Conservation (phyloP, 2,329 filamentous ascomycete genomes). For the Raffaelea deltoideospora region DNA sequence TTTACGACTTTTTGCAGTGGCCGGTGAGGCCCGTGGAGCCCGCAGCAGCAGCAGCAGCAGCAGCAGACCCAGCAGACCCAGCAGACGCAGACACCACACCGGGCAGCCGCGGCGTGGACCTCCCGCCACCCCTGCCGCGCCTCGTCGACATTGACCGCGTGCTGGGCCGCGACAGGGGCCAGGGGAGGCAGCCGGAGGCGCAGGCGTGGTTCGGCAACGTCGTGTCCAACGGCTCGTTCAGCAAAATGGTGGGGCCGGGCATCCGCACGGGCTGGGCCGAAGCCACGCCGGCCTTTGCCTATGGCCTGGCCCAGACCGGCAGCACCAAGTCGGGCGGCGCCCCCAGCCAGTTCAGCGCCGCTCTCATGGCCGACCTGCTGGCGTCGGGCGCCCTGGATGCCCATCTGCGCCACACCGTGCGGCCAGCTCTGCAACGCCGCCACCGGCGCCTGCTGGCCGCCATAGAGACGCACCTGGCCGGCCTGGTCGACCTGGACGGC, state of each 20-base stretch:
- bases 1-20: conserved; percentile 90
- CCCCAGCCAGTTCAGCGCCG: conserved; percentile 32
- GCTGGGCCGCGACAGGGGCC: conserved; percentile 29
- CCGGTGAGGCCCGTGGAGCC: conserved; percentile 24
- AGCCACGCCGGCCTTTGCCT: conserved; percentile 39
- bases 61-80: no score
- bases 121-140: conserved; percentile 41
- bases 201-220: conserved; percentile 54
- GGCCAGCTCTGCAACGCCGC: conserved; percentile 30
- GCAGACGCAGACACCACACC: neutral
- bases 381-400: conserved; percentile 25
- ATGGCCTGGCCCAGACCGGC: conserved; percentile 36
- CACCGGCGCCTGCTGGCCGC: conserved; percentile 40
- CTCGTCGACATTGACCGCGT: conserved; percentile 64
- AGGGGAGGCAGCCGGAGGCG: conserved; percentile 27
- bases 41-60: no score
- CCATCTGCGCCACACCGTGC: conserved; percentile 26
- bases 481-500: conserved; percentile 12
- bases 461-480: conserved; percentile 39
- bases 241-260: conserved; percentile 73
- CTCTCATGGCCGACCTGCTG: conserved; percentile 34
- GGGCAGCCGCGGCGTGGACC: conserved; percentile 13
- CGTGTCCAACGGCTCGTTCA: conserved; percentile 78
- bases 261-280: conserved; percentile 81
- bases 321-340: conserved; percentile 41